These are phyloP conservation scores for Cladosporium sp. DNA, from an alignment of 2,329 filamentous ascomycete genomes.

Conservation along the genomic window DNA sequence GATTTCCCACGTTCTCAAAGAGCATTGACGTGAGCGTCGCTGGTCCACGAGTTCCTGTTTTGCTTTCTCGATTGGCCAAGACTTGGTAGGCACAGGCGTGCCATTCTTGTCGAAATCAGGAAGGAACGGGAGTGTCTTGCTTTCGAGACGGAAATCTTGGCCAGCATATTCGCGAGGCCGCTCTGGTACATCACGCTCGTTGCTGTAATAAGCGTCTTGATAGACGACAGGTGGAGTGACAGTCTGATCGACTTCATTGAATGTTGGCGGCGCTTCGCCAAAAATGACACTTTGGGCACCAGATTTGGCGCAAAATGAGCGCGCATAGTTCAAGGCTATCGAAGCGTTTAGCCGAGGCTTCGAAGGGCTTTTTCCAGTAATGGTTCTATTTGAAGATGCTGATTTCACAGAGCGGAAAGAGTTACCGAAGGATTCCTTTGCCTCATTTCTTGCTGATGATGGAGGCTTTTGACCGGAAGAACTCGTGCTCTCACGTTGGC, in stretches of 20 bases:
- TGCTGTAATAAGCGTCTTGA: constrained; percentile 78
- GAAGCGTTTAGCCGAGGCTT: background rate
- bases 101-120: constrained; percentile 56
- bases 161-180: constrained; percentile 79
- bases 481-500: constrained; percentile 44
- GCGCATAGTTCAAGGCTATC: constrained; percentile 18
- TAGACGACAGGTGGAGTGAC: constrained; percentile 69
- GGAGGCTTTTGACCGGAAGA: background rate
- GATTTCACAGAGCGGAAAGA: background rate
- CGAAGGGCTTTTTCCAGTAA: constrained; percentile 45
- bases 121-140: constrained; percentile 71
- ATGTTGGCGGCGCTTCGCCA: constrained; percentile 37
- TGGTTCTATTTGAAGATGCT: constrained; percentile 25
- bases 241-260: constrained; percentile 48
- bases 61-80: constrained; percentile 50
- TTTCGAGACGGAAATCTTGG: constrained; percentile 72
- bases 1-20: constrained; percentile 71
- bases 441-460: background rate
- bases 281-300: constrained; percentile 31
- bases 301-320: constrained; percentile 19
- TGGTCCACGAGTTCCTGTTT: constrained; percentile 50
- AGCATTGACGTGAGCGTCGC: constrained; percentile 54
- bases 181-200: constrained; percentile 76
- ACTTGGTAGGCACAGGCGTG: constrained; percentile 54
- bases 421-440: background rate